These are phyloP conservation scores for Umbelopsis sp. DNA, from an alignment of 192 early-diverging fungal species.

Conservation along the genomic window DNA sequence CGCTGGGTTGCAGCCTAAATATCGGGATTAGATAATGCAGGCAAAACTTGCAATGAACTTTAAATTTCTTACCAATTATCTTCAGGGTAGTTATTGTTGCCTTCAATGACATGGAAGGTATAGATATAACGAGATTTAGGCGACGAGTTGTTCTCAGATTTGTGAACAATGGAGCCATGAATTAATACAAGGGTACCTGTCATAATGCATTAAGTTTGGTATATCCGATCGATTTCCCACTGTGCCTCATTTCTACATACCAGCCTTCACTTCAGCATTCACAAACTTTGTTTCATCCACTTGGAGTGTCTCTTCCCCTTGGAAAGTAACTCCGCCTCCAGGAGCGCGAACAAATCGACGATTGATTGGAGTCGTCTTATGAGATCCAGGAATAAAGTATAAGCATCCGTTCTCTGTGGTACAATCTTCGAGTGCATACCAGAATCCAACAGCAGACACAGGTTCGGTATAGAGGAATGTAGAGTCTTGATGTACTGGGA, in stretches of 20 bases:
- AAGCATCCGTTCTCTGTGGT: slow-evolving; percentile 86
- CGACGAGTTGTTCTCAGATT: slow-evolving; percentile 79
- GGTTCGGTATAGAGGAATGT: slow-evolving; percentile 92
- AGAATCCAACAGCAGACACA: slow-evolving; percentile 80
- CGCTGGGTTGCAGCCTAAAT: slow-evolving; percentile 38
- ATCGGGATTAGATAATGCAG: neutral
- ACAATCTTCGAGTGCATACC: slow-evolving; percentile 95
- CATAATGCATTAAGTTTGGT: neutral
- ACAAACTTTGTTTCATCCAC: slow-evolving; percentile 55
- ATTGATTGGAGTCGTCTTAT: slow-evolving; percentile 55
- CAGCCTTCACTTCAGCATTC: slow-evolving; percentile 59
- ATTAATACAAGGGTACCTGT: slow-evolving; percentile 84
- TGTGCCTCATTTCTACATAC: slow-evolving; percentile 31
- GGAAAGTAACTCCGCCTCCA: slow-evolving; percentile 61
- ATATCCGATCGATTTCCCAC: neutral
- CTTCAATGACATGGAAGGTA: slow-evolving; percentile 94
- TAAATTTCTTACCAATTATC: slow-evolving; percentile 75
- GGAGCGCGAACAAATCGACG: slow-evolving; percentile 67
- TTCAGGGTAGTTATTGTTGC: slow-evolving; percentile 61
- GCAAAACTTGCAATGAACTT: neutral
- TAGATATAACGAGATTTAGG: slow-evolving; percentile 85
- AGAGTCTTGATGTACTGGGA: slow-evolving; percentile 89
- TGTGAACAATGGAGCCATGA: slow-evolving; percentile 85
- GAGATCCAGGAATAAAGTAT: slow-evolving; percentile 81
- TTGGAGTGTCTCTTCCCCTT: slow-evolving; percentile 45